These are phyloP conservation scores for Quercus lobata DNA, from an alignment of 331 rosid species.

Conservation along the genomic window DNA sequence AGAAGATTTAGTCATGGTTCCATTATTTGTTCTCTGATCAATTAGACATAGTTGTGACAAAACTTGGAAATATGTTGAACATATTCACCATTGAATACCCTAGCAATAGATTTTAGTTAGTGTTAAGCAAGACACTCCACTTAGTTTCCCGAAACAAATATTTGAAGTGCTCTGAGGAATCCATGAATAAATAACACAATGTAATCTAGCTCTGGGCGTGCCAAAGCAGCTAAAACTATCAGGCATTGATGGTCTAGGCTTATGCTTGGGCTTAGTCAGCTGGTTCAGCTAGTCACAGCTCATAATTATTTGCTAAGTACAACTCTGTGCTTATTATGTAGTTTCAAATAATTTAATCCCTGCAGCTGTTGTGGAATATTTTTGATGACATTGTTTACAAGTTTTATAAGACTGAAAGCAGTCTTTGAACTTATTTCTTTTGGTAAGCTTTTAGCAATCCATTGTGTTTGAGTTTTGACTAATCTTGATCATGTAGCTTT, in stretches of 20 bases:
- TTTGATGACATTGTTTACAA: not conserved
- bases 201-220: not conserved
- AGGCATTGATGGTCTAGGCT: not conserved
- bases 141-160: not conserved
- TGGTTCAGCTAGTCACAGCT: not conserved
- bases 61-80: not conserved
- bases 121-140: not conserved
- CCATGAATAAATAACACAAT: not conserved
- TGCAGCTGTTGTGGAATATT: not conserved
- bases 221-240: not conserved
- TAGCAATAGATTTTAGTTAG: not conserved
- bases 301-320: not conserved
- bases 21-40: not conserved
- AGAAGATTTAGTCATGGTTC: not conserved
- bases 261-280: not conserved
- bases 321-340: not conserved
- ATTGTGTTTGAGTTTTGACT: not conserved
- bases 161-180: not conserved
- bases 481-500: not conserved
- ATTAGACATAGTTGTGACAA: not conserved
- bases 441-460: conserved; percentile 10
- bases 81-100: not conserved
- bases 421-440: conserved; percentile 11
- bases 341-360: not conserved
- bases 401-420: not conserved